Evolutionary conservation across 345 rosid species (phyloP), one percentile per base, ranked within the genome.

Genomic region (Syzygium oleosum): DNA sequence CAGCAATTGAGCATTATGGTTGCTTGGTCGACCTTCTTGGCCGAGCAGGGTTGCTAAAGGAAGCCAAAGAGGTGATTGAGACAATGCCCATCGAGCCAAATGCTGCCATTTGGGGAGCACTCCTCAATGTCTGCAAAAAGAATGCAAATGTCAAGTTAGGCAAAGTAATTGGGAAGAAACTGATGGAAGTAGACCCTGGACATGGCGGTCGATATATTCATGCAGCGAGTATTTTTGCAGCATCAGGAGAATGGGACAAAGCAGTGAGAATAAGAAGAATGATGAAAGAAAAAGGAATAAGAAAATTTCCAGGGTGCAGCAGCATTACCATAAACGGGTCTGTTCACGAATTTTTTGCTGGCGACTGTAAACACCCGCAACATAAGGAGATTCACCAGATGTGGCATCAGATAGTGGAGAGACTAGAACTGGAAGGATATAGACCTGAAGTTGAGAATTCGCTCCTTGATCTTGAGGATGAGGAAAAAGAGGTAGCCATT

Each of bases 21-120:
- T 94, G 98, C 90, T 88, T 96, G 94, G 97, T 95, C 87, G 96
- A 95, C 93, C 93, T 95, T 55, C 93, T 96, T 10, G 95, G 96
- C 84, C 92, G 96, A 91, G 96, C 95, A 73, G 96, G 98, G 78
- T 88, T 92, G 51, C 92, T 97, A 27, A 87, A 90, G 84, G 94
- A 94, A 90, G 95, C 96, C 16, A 90, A 88, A 79, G 73, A 86
- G 87, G 87, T 94, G 88, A 91, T 92, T n/a, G 89, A 90, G 46
- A 86, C 88, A 12, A 95, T 95, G 97, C 95, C 97, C 29, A 29
- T 90, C 38, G 79, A 91, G 89, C 96, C 98, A 87, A 95, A 95
- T 87, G 90, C 96, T 59, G 90, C 91, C 84, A 89, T 95, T 84
- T 93, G 92, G 94, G 98, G 99, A 17, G 90, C 98, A 29, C 80